Evolutionary conservation across 768 basidiomycete species (phyloP), one percentile per base, ranked within the genome.

Genomic region (Mycena pura): DNA sequence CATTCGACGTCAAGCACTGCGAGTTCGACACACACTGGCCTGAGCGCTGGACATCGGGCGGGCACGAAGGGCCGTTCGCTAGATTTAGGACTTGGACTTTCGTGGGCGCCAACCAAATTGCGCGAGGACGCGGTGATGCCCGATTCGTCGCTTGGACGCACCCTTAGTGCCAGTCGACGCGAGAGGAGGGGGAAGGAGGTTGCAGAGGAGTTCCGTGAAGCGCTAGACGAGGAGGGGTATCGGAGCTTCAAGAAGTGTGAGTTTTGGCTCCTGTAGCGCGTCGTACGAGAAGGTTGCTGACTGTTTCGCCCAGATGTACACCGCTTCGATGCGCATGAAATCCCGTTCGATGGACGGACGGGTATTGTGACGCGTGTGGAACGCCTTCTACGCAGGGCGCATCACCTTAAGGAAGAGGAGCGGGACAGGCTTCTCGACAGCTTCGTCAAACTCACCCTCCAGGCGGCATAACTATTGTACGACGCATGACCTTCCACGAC

Each of bases 31-130:
- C 28, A 77, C 73, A 61, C 76, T 70, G 34, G 69, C 70, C 29
- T 74, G 69, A 70, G 69, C 60, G 64, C 73, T 52, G 75, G 80
- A 0, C 75, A 81, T 62, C 74, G 81, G 32, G 79, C 80, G 2
- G 81, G 81, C 27, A 75, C 78, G 6, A 90, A 88, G 69, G 89
- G 89, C 1, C 87, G 89, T 24, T 91, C 89, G 24, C 73, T 92
- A 34, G 90, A 91, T 71, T 81, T 91, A 9, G 86, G 86, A 2
- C 72, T 91, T 15, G 88, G 88, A 6, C 77, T 92, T 40, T 76
- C 87, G 14, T 91, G 90, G 90, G 90, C 90, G 4, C 87, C 90
- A 21, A 80, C 82, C 31, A 87, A 78, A 63, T 79, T 92, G 61
- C 81, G 83, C 48, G 88, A 90, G 70, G 86, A 87, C 38, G 84